Evolutionary conservation across 1,139 yeast species (phyloP), one percentile per base, ranked within the genome.

Genomic region (Geotrichum fermentans): DNA sequence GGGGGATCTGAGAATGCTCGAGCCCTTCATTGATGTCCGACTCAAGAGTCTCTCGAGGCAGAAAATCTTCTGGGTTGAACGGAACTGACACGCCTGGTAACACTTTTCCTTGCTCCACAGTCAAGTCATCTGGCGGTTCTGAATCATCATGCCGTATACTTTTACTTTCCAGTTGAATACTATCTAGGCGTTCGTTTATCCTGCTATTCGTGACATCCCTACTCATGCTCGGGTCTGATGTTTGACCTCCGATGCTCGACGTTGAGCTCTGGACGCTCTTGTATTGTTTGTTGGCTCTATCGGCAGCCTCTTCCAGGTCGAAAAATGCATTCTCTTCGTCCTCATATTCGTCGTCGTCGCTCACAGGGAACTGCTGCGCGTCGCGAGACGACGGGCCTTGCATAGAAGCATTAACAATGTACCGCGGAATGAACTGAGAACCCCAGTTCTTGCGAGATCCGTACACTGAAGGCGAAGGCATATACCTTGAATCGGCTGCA

Each of bases 51-150:
- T 51, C 55, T 14, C 43, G 41, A 1, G 56, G 55, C 33, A 54
- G 42, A 32, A 56, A 53, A 16, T 52, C 58, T 8, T 53, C 48
- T 4, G 63, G 62, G 17, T 52, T 50, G 51, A 57, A 61, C 21
- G 58, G 57, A 34, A 56, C 53, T 16, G 53, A 30, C 21, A 36
- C 47, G 13, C 50, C 43, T 14, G 49, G 51, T 3, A 28, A 41
- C 6, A 29, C 40, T 7, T 33, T 14, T n/a, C 21, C 22, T 11
- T 21, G 22, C 8, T 56, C 60, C 13, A 55, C 56, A 3, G 53
- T 56, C 7, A 59, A 47, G 49, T 61, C 66, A 11, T 47, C 56
- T 26, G 64, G 62, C 10, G 64, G 65, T 14, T 60, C 66, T 16
- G 54, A 53, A 13, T 35, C 51, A 26, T 56, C 56, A 5, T 42